Evolutionary conservation across 1,284 basidiomycete genomes (phyloP), one percentile per base, ranked within the genome.

Genomic region (Fomitopsis pinicola): DNA sequence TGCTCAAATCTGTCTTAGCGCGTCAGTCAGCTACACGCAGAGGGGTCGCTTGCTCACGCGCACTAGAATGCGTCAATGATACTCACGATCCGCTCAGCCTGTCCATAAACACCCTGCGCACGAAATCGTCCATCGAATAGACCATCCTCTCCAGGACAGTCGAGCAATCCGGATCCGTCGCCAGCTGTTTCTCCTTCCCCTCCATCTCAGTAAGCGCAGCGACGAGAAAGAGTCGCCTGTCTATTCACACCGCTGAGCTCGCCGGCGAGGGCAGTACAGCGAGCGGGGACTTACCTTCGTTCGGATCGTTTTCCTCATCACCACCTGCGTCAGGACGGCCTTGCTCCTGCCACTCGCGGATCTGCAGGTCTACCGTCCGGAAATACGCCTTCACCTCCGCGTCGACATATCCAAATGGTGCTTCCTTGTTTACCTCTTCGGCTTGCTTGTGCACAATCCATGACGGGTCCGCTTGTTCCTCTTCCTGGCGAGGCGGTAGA

Each of bases 61-160:
- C 22, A 22, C 2, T 22, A 14, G 14, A 1, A 14, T 28, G 14
- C 12, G 26, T 15, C 12, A 50, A 8, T 17, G 59, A 35, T 48
- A 87, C 90, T 85, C 76, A 95, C 88, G 91, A 92, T 71, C 92
- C 94, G 60, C 83, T 83, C 64, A 98, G 77, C 62, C 88, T 86
- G 72, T 97, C 95, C 62, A 92, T 78, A 66, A 97, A 89, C 2
- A 97, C 94, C 60, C 95, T 82, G 57, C 92, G 81, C 17, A 92
- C 91, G 77, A 95, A 95, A 74, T 97, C 95, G 71, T 96, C 94
- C 88, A 98, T 94, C 1, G 93, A 95, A 69, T 95, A 85, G 15
- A 87, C 72, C 82, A 97, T 88, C 66, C 94, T 82, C 73, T 98
- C 95, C 57, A 98, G 76, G 54, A 97, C 85, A 35, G 90, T 82